Conservation (phyloP, 768 basidiomycete species). For the Kwoniella newhampshirensis region DNA sequence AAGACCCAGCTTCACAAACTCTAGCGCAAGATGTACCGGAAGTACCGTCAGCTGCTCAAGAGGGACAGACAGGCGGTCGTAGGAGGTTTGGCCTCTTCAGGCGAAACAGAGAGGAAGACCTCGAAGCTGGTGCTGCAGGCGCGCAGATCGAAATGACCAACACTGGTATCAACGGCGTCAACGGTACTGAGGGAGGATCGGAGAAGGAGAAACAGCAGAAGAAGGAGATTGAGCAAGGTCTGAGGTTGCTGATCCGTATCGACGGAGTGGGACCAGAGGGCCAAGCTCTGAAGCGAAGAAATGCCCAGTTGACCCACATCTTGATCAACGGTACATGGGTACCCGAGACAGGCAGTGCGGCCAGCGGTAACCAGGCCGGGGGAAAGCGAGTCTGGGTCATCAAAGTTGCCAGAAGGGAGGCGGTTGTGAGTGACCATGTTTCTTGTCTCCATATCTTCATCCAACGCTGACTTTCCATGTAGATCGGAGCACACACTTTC, state of each 20-base stretch:
- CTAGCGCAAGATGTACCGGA: conserved; percentile 3
- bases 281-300: conserved; percentile 61
- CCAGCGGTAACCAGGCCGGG: conserved; percentile 52
- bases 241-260: conserved; percentile 74
- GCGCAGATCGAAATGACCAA: conserved; percentile 36
- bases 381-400: conserved; percentile 83
- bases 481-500: conserved; percentile 93
- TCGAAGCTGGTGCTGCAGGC: conserved; percentile 29
- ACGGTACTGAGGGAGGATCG: conserved; percentile 24
- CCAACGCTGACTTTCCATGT: neutral
- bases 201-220: conserved; percentile 55
- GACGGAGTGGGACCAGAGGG: conserved; percentile 76
- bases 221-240: conserved; percentile 59
- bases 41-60: neutral
- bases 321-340: conserved; percentile 69
- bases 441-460: neutral
- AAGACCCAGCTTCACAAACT: neutral
- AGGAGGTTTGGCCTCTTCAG: conserved; percentile 31
- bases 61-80: conserved; percentile 19
- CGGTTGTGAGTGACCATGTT: conserved; percentile 56
- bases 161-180: neutral
- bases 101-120: conserved; percentile 33
- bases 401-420: conserved; percentile 88
- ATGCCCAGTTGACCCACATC: conserved; percentile 86
- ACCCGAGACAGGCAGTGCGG: conserved; percentile 29